phyloP scores from a whole-genome alignment of 2,329 filamentous ascomycete genomes.

The Fusarium sp. region DNA sequence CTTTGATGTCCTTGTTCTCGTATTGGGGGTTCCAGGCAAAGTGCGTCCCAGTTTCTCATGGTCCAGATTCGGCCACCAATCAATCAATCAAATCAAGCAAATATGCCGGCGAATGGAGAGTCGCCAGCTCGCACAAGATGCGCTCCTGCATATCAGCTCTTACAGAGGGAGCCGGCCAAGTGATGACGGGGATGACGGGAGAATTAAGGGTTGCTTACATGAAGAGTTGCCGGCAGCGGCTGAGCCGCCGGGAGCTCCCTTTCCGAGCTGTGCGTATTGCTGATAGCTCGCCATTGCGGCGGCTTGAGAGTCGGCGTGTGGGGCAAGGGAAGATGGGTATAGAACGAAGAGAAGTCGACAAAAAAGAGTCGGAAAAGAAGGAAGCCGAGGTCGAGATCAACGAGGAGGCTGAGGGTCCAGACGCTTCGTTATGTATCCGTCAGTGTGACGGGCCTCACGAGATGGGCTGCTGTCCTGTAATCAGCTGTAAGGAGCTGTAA shows the following conservation, averaged over 20 bases:
- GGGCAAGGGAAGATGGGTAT: slow-evolving; percentile 1
- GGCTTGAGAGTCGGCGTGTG: slow-evolving; percentile 15
- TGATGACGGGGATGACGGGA: slow-evolving; percentile 27
- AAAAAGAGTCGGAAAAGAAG: neutral
- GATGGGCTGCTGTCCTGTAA: slow-evolving; percentile 8
- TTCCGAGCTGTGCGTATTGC: slow-evolving; percentile 45
- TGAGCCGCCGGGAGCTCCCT: slow-evolving; percentile 39
- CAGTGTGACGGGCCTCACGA: slow-evolving; percentile 12
- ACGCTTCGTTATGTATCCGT: slow-evolving; percentile 37
- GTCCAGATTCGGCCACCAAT: slow-evolving; percentile 27
- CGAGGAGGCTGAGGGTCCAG: slow-evolving; percentile 5
- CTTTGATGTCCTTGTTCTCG: slow-evolving; percentile 5
- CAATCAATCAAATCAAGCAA: slow-evolving; percentile 28
- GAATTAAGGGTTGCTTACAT: slow-evolving; percentile 34
- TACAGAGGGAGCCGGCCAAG: slow-evolving; percentile 18
- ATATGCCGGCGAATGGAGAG: slow-evolving; percentile 12
- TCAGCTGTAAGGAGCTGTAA: slow-evolving; percentile 30
- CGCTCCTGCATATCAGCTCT: slow-evolving; percentile 44
- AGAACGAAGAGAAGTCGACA: slow-evolving; percentile 15
- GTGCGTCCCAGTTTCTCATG: neutral
- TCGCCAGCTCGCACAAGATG: slow-evolving; percentile 17
- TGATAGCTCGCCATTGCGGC: slow-evolving; percentile 46
- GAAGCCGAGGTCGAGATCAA: neutral
- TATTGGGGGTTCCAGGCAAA: slow-evolving; percentile 9
- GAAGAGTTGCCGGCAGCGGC: slow-evolving; percentile 36